Conservation (phyloP, 2,329 filamentous ascomycete genomes). For the Sporothrix brunneoviolacea region DNA sequence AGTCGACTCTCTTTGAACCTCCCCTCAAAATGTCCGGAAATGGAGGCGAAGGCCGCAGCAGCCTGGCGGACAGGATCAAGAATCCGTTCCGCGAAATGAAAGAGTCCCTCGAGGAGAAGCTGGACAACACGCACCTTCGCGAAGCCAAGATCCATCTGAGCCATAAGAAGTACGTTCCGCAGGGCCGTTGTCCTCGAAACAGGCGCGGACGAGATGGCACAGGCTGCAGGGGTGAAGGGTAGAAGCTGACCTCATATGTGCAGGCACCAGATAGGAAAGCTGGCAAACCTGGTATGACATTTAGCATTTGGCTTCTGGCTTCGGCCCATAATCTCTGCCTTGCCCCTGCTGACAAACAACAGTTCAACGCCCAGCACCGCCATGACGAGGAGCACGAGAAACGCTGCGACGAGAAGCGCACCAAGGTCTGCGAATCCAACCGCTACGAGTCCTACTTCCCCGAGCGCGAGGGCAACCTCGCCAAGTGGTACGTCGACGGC, state of each 20-base stretch:
- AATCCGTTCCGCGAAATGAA: conserved; percentile 39
- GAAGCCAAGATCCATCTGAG: conserved; percentile 51
- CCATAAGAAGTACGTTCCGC: conserved; percentile 49
- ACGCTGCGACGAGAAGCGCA: conserved; percentile 72
- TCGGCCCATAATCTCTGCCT: too few relatives aligned
- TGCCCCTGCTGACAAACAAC: neutral
- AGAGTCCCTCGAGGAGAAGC: conserved; percentile 50
- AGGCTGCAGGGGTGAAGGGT: neutral
- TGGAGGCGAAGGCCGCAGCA: neutral
- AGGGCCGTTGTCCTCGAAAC: too few relatives aligned
- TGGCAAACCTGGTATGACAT: conserved; percentile 52
- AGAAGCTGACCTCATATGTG: neutral
- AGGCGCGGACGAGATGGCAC: too few relatives aligned
- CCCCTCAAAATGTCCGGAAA: conserved; percentile 13
- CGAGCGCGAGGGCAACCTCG: conserved; percentile 71
- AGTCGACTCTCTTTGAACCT: too few relatives aligned
- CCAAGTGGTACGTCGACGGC: conserved; percentile 98
- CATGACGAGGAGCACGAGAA: conserved; percentile 93
- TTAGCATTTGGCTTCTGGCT: too few relatives aligned
- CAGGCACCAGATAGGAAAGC: conserved; percentile 55
- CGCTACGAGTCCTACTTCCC: conserved; percentile 90
- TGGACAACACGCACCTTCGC: conserved; percentile 47
- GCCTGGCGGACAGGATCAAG: conserved; percentile 42
- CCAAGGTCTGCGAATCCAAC: conserved; percentile 62
- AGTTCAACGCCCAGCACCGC: conserved; percentile 81